Evolutionary conservation across 1,284 basidiomycete species (phyloP).

Genomic region (Afroboletus lepidellus): DNA sequence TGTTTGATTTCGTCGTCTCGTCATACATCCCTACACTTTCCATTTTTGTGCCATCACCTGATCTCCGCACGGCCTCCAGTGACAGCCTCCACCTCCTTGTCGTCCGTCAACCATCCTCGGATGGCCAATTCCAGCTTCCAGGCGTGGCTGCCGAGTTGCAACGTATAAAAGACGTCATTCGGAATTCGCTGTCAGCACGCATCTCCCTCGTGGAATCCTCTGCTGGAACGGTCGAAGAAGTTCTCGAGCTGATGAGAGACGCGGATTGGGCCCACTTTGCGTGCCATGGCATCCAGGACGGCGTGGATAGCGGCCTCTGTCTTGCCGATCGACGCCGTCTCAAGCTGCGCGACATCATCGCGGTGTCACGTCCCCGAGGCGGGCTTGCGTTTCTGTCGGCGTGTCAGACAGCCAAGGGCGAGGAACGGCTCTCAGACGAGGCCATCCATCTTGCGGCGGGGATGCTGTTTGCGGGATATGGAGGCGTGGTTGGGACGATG

Average conservation of each 20-base stretch:
- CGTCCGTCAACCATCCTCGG: background rate
- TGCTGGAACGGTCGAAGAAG: background rate
- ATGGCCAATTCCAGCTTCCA: background rate
- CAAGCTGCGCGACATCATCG: background rate
- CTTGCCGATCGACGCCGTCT: background rate
- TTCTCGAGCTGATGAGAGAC: background rate
- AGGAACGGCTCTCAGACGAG: too few species aligned
- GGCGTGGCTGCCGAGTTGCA: background rate
- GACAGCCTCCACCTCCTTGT: background rate
- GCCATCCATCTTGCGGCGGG: background rate
- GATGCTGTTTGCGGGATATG: background rate
- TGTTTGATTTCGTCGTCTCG: too few species aligned
- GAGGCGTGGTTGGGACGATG: background rate
- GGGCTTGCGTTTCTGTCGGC: background rate
- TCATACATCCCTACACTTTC: too few species aligned
- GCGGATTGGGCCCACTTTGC: background rate
- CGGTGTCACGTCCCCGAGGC: background rate
- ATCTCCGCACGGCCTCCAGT: too few species aligned
- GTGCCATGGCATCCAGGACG: background rate
- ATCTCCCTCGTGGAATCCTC: background rate
- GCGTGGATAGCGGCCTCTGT: background rate
- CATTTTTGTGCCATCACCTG: too few species aligned
- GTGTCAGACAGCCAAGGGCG: background rate
- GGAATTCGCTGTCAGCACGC: background rate
- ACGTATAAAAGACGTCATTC: background rate